Percentiles rank a stretch among this genome's conserved stretches.
Conservation (phyloP, 495 filamentous ascomycete species). For the Cairneyella variabilis region DNA sequence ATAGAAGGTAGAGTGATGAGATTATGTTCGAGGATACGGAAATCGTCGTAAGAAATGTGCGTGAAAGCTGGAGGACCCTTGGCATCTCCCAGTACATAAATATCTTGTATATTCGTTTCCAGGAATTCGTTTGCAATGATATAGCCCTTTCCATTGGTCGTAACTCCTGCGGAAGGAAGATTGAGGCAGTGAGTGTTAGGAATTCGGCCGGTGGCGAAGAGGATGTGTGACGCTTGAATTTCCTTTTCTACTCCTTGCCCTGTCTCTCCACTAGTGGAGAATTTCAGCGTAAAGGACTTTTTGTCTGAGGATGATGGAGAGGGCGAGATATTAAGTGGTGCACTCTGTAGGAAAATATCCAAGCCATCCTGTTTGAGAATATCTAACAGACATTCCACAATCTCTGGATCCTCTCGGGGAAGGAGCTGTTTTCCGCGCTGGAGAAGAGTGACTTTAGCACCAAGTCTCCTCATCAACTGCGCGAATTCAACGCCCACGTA, state of each 20-base stretch:
- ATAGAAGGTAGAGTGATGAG: conserved; percentile 24
- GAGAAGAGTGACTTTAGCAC: conserved; percentile 41
- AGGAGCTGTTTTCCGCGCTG: conserved; percentile 39
- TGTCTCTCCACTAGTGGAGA: conserved; percentile 8
- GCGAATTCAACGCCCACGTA: conserved; percentile 49
- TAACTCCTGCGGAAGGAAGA: conserved; percentile 32
- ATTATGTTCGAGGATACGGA: conserved; percentile 44
- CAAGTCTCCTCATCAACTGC: conserved; percentile 45
- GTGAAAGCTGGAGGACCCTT: conserved; percentile 51
- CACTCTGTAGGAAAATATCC: conserved; percentile 30
- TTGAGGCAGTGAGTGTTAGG: conserved; percentile 42
- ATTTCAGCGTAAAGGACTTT: conserved; percentile 5
- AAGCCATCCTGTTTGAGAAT: conserved; percentile 41
- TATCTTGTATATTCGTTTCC: conserved; percentile 32
- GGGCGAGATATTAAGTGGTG: conserved; percentile 13
- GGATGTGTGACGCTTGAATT: conserved; percentile 38
- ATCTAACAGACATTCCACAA: conserved; percentile 31
- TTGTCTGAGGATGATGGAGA: no score
- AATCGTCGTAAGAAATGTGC: conserved; percentile 53
- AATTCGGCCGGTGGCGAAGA: conserved; percentile 42
- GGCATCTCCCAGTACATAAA: conserved; percentile 48
- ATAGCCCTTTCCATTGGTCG: conserved; percentile 32
- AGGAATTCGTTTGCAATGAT: conserved; percentile 38
- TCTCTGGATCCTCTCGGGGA: conserved; percentile 38
- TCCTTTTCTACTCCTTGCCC: conserved; percentile 7